These are phyloP conservation scores for Penicillium subrubescens DNA, from an alignment of 495 filamentous ascomycete species.

Conservation along the genomic window DNA sequence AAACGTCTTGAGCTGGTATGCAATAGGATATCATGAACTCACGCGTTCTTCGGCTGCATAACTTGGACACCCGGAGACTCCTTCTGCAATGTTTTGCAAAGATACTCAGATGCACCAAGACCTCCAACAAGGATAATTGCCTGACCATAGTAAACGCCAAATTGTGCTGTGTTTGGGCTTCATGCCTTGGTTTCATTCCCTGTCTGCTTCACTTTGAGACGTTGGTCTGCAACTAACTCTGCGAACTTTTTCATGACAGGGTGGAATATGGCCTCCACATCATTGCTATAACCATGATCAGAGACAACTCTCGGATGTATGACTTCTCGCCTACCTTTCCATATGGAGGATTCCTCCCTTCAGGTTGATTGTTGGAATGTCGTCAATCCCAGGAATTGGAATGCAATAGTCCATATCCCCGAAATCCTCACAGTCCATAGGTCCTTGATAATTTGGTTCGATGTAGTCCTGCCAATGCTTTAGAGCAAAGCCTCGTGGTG, in stretches of 20 bases:
- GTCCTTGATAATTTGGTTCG: conserved; percentile 21
- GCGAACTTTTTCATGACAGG: conserved; percentile 60
- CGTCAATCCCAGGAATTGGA: conserved; percentile 22
- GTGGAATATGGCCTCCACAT: conserved; percentile 57
- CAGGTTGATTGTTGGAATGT: conserved; percentile 9
- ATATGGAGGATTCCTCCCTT: conserved; percentile 23
- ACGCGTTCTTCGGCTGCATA: conserved; percentile 64
- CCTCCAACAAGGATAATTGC: conserved; percentile 73
- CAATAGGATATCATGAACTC: neutral
- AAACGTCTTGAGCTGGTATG: too few relatives aligned
- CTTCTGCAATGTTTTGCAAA: conserved; percentile 56
- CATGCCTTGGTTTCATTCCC: conserved; percentile 18
- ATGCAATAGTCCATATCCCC: conserved; percentile 12
- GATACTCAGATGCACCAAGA: conserved; percentile 68
- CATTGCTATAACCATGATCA: conserved; percentile 21
- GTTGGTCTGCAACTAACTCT: conserved; percentile 60
- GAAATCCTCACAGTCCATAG: conserved; percentile 1
- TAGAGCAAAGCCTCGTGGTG: neutral
- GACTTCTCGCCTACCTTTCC: conserved; percentile 15
- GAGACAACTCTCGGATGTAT: neutral
- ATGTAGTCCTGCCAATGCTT: conserved; percentile 31
- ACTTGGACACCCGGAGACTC: conserved; percentile 47
- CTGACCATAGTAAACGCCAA: conserved; percentile 25
- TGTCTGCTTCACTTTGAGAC: conserved; percentile 35
- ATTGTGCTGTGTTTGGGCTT: neutral